Base-by-base conservation (phyloP, 306 rosid species). In the Sesbania bispinosa region DNA sequence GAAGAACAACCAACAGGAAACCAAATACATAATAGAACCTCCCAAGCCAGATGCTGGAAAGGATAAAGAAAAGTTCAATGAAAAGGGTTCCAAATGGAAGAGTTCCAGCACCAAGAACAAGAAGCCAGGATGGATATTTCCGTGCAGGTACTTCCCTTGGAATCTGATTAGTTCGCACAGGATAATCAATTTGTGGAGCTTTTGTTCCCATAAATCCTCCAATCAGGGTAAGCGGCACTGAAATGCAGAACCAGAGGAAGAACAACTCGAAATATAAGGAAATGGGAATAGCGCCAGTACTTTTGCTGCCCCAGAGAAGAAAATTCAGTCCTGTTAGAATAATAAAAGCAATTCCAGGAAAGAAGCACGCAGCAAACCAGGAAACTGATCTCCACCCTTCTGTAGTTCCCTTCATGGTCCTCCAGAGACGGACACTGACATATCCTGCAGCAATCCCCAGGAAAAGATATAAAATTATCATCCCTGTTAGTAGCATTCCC, bases 31-130 rank as follows among this genome's bases (percentile, higher is more conserved):
- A 90, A 74, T 93, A 93, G 83, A 93, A 93, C 79, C 98, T 87
- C 69, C 98, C 98, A 19, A 90, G 93, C 98, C 98, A 93, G 79
- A 93, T 90, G 83, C 98, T 93, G n/a, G 98, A 88, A 61, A 93
- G 93, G 84, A 93, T 90, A 75, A 93, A 93, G 87, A 93, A 93
- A 23, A 93, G 98, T 79, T 93, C 98, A 66, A 93, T 93, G 85
- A 93, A 93, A 38, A 93, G 89, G 77, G 98, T 93, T 81, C 98
- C 98, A 70, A 93, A 93, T 59, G 98, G 98, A 71, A 93, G 93
- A 36, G 96, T 92, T 75, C 98, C 98, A 1, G 98, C 96, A 57
- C 98, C 98, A 10, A 92, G 96, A 80, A 93, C 90, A 74, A 93
- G 96, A 81, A 93, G 87, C 98, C 96, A 90, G n/a, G 98, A 90